phyloP scores from a whole-genome alignment of 2,329 filamentous ascomycete genomes.

The Volutella citrinella region DNA sequence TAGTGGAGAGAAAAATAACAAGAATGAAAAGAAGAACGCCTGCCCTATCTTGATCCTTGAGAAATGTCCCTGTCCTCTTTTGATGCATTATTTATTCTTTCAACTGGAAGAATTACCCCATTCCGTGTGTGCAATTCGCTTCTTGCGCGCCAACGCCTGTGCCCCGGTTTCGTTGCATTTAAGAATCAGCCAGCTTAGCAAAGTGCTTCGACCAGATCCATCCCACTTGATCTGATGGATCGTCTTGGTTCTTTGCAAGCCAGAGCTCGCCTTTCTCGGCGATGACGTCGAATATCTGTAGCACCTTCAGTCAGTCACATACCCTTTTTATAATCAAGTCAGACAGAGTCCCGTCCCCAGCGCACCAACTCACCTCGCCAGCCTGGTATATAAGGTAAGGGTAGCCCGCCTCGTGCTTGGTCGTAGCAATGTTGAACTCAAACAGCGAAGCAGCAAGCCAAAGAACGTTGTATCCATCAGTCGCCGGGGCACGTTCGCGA shows the following conservation, averaged over 20 bases:
- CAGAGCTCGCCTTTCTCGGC: conserved; percentile 96
- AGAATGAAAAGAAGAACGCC: conserved; percentile 14
- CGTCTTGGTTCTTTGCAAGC: conserved; percentile 97
- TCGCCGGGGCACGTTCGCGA: conserved; percentile 51
- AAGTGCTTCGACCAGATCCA: conserved; percentile 99
- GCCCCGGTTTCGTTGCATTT: conserved; percentile 12
- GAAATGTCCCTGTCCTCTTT: conserved; percentile 21
- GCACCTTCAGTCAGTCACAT: conserved; percentile 5
- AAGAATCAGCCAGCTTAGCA: conserved; percentile 60
- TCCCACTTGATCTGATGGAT: conserved; percentile 72
- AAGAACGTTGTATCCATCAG: conserved; percentile 67
- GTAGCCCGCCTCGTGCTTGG: conserved; percentile 89
- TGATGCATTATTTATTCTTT: conserved; percentile 21
- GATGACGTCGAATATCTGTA: conserved; percentile 86
- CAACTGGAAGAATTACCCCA: conserved; percentile 11
- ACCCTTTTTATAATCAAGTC: no score
- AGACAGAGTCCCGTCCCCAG: no score
- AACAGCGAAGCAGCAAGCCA: conserved; percentile 94
- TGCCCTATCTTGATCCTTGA: conserved; percentile 19
- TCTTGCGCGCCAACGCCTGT: conserved; percentile 14
- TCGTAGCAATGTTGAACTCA: conserved; percentile 93
- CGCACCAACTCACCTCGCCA: conserved; percentile 65
- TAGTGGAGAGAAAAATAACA: conserved; percentile 15
- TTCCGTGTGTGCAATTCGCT: conserved; percentile 10
- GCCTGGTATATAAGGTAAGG: conserved; percentile 94